Conservation (phyloP, 495 filamentous ascomycete species). For the Aspergillus leporis region DNA sequence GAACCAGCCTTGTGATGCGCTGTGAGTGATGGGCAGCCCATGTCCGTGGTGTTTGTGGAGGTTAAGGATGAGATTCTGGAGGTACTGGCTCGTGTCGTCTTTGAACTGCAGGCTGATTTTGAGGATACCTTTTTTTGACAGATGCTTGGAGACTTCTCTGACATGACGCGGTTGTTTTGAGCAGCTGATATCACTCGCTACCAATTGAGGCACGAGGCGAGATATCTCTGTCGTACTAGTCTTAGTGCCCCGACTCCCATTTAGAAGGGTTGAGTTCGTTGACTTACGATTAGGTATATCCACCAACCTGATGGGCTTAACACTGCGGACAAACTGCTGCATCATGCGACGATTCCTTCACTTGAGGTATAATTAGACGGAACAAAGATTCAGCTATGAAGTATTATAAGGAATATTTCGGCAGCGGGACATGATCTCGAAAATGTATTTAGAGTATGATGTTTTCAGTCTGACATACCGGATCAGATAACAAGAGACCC, state of each 20-base stretch:
- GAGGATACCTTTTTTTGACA: conserved; percentile 21
- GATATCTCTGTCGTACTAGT: not conserved
- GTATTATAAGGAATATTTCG: too few species aligned
- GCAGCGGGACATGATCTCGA: too few species aligned
- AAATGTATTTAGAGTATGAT: too few species aligned
- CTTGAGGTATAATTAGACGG: too few species aligned
- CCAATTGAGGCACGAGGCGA: not conserved
- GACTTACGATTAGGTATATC: not conserved
- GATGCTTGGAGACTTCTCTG: not conserved
- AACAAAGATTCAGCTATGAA: too few species aligned
- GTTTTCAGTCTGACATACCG: too few species aligned
- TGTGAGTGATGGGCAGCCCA: conserved; percentile 36
- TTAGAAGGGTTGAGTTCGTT: not conserved
- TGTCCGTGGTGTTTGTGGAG: conserved; percentile 31
- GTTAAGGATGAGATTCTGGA: conserved; percentile 27
- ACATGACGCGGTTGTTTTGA: not conserved
- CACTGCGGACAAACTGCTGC: not conserved
- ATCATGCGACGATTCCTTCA: too few species aligned
- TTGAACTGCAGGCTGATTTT: conserved; percentile 27
- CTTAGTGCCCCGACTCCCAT: too few species aligned
- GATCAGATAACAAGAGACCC: too few species aligned
- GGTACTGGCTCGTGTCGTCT: conserved; percentile 29
- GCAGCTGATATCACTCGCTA: not conserved
- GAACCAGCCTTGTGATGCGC: conserved; percentile 33
- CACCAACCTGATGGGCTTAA: not conserved